Percentiles rank a stretch among this genome's conserved stretches.
Conservation (phyloP, 192 early-diverging fungal species). For the Backusella sp. region DNA sequence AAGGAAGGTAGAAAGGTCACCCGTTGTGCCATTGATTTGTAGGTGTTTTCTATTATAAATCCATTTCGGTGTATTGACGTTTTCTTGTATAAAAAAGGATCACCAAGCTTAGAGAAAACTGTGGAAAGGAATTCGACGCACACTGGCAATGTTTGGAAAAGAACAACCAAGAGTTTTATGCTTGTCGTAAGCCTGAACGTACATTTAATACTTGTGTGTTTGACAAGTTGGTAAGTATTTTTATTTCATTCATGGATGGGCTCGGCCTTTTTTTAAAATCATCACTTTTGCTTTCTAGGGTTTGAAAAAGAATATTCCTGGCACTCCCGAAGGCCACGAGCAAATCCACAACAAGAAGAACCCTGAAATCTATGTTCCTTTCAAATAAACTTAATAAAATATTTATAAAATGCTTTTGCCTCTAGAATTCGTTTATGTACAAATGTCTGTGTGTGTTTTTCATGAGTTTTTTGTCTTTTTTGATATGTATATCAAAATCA, state of each 20-base stretch:
- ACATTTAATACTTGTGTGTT: constrained; percentile 89
- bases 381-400: constrained; percentile 15
- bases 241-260: not conserved
- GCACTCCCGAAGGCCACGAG: constrained; percentile 45
- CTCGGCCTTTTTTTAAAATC: not conserved
- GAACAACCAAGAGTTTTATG: constrained; percentile 86
- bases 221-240: constrained; percentile 68
- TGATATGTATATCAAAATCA: not conserved
- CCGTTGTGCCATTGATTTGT: constrained; percentile 87
- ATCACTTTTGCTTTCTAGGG: constrained; percentile 26
- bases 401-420: not conserved
- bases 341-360: constrained; percentile 36
- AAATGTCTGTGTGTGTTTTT: not conserved
- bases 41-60: constrained; percentile 26
- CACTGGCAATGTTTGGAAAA: constrained; percentile 93
- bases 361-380: constrained; percentile 19
- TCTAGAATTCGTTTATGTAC: not conserved
- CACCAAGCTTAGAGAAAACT: constrained; percentile 86
- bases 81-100: constrained; percentile 49
- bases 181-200: constrained; percentile 77
- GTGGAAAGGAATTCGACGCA: constrained; percentile 78
- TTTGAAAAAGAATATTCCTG: constrained; percentile 71
- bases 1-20: constrained; percentile 96
- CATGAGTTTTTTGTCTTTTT: not conserved
- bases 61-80: not conserved